Evolutionary conservation across 192 early-diverging fungal genomes (phyloP).

Genomic region (Linnemannia exigua): DNA sequence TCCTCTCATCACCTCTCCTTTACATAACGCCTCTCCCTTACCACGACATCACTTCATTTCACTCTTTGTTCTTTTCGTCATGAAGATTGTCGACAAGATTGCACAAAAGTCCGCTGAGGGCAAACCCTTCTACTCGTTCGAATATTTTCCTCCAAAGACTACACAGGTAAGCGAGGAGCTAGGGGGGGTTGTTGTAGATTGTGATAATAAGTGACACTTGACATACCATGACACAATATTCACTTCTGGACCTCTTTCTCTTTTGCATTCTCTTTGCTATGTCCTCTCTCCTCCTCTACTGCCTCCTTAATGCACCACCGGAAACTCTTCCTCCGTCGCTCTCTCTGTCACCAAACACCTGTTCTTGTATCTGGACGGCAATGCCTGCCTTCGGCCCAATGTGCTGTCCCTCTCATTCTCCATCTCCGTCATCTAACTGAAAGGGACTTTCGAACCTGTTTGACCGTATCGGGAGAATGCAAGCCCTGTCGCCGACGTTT

Average conservation of each 20-base stretch:
- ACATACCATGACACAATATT: conserved; percentile 31
- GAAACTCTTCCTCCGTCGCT: too few relatives aligned
- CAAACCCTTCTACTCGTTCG: conserved; percentile 85
- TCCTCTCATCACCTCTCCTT: neutral
- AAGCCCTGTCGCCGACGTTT: conserved; percentile 79
- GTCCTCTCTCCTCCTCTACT: neutral
- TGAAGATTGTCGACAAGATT: conserved; percentile 79
- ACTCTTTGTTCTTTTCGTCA: conserved; percentile 27
- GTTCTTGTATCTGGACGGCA: conserved; percentile 45
- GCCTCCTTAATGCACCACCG: neutral
- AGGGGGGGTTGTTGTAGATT: conserved; percentile 16
- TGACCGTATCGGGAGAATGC: conserved; percentile 88
- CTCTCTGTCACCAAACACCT: neutral
- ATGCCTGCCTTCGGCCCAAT: neutral
- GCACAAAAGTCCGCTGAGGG: conserved; percentile 68
- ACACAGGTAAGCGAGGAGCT: conserved; percentile 60
- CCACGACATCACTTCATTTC: too few relatives aligned
- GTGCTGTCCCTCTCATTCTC: neutral
- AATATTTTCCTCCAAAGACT: conserved; percentile 96
- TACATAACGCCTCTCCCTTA: neutral
- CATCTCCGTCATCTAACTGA: neutral
- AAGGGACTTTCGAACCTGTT: conserved; percentile 85
- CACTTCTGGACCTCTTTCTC: conserved; percentile 50
- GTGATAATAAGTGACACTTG: neutral
- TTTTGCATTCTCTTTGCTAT: neutral